phyloP scores from a whole-genome alignment of 108 stramenopile genomes.

The Cylindrotheca fusiformis region DNA sequence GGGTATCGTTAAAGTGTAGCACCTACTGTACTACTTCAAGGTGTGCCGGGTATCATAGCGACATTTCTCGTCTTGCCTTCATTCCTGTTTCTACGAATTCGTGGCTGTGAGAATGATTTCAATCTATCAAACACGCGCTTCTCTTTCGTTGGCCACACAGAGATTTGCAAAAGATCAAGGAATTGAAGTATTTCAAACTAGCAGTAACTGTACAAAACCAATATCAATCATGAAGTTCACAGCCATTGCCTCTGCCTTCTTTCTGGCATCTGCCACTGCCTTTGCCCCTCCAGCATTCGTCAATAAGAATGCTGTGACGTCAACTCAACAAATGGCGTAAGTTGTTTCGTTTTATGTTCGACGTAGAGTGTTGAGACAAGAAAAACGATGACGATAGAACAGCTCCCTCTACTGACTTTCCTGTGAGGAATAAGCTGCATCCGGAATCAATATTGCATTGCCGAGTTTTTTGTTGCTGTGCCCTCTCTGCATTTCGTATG shows the following conservation, averaged over 20 bases:
- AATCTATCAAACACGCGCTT: no score
- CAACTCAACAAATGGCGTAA: slow-evolving; percentile 33
- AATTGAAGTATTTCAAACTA: no score
- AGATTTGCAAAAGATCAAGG: no score
- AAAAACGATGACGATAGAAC: slow-evolving; percentile 45
- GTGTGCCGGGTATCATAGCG: no score
- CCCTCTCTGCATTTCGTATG: not conserved
- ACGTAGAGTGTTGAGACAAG: not conserved
- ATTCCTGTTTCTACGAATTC: no score
- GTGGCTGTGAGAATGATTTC: no score
- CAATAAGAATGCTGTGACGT: slow-evolving; percentile 19
- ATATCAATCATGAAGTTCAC: slow-evolving; percentile 73
- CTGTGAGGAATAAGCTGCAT: slow-evolving; percentile 58
- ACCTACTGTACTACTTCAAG: no score
- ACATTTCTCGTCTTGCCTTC: no score
- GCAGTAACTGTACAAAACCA: slow-evolving; percentile 3
- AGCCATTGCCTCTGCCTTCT: slow-evolving; percentile 54
- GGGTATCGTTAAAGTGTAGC: no score
- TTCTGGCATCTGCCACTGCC: slow-evolving; percentile 73
- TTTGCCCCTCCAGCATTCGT: slow-evolving; percentile 58
- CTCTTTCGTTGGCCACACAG: no score
- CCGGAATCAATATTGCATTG: slow-evolving; percentile 69
- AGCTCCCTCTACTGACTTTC: slow-evolving; percentile 72
- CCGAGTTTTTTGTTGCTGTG: slow-evolving; percentile 30
- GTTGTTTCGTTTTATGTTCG: slow-evolving; percentile 2